Evolutionary conservation across 495 filamentous ascomycete species (phyloP), one percentile per base, ranked within the genome.

Genomic region (Hypoxylon fuscum): DNA sequence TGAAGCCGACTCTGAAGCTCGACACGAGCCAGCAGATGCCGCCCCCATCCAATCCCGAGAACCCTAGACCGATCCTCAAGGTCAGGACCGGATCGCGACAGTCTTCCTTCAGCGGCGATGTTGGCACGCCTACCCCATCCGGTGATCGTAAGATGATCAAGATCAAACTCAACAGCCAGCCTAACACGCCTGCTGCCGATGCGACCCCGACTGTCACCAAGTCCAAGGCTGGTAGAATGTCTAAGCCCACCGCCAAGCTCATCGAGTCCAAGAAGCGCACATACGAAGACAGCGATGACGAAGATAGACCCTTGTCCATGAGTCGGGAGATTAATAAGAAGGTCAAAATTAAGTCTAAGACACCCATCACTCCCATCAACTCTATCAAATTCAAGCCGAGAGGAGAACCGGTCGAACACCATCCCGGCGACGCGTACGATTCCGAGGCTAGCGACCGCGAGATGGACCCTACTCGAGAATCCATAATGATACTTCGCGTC

Each of bases 371-470:
- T 54, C 60, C 77, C 73, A 45, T 78, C 37, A 83, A 68, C 51
- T 66, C 77, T 56, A 75, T 84, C 34, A 85, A 79, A 60, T 71
- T 83, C 35, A 85, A 80, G 47, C 58, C 81, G 45, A 85, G 86
- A 65, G 83, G 85, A 0, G 87, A 87, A 38, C 79, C 85, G 0
- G 86, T 89, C 0, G 77, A 76, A 18, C 81, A 90, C 45, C 85
- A 85, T 12, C 78, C 75, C 2, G 95, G 93, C 12, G 91, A 95
- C 17, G 96, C 93, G 6, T 98, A 98, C 74, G 95, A 98, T 72
- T 96, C 92, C n/a, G 95, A 98, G 73, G 91, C 93, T 1, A 93
- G 91, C 15, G 95, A 98, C 67, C 85, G 87, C 5, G 95, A 98
- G 72, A 68, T 79, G 2, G 95, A 98, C 68, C 95, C 95, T 0